Base-by-base conservation (phyloP, 345 rosid genomes). In the Pistacia integerrima region DNA sequence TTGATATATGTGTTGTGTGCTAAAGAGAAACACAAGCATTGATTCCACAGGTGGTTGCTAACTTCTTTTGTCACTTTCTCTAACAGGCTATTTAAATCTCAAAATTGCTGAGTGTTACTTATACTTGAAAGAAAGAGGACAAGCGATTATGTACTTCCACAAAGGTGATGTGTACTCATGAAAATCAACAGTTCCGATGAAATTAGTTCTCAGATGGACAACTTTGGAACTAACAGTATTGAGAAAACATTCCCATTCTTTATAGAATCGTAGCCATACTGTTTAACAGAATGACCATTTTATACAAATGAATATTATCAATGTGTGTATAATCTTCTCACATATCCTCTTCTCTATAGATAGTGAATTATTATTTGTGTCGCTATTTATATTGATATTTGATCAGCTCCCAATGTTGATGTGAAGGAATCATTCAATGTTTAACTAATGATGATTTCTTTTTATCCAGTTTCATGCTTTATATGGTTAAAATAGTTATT, bases 21-120 rank as follows among this genome's bases (percentile, higher is more conserved):
- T 52, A 35, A 7, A 63, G 36, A 49, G 14, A 35, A 11, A 33
- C 14, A 74, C 11, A 7, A 30, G 11, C 7, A 18, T n/a, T 49
- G 20, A 16, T 67, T 13, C 67, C 35, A 67, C 41, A 16, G 11
- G 70, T 9, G 22, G 6, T 33, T 66, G 62, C 36, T 75, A 38
- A 64, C 18, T 36, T 57, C 33, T 67, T 70, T 66, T 74, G 6
- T 18, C 9, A 70, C 66, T 64, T 54, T 76, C 56, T 80, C n/a
- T 7, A 72, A 70, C 83, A 86, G 90, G 91, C 36, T 33, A 72
- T 79, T 77, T 88, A 69, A 78, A 83, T 83, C 71, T 87, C 83
- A 95, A 90, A 84, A 83, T 89, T 82, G 98, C 92, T 67, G 85
- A 86, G 14, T 92, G 96, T 80, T 88, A 89, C 82, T 76, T 81